Percentiles rank a stretch among this genome's conserved stretches.
phyloP scores from a whole-genome alignment of 1,284 basidiomycete genomes.

The Austroboletus niveus region DNA sequence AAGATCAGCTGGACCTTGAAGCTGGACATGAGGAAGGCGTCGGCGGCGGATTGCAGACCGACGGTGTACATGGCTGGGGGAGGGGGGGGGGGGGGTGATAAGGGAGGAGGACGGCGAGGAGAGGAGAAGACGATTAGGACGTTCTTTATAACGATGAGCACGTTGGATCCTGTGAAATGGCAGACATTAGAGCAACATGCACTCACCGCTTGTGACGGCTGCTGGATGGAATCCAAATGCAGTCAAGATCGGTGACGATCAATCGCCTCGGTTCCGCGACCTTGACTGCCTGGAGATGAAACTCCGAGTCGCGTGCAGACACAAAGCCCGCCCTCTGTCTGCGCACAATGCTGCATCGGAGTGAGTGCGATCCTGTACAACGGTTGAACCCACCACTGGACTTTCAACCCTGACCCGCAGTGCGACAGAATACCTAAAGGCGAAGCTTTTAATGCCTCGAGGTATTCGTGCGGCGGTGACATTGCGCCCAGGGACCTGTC shows the following conservation, averaged over 20 bases:
- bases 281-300: constrained; percentile 10
- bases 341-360: constrained; percentile 11
- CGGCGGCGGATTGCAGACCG: constrained; percentile 57
- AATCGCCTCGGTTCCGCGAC: constrained; percentile 29
- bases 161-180: constrained; percentile 29
- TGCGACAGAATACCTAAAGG: constrained; percentile 32
- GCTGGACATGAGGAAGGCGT: constrained; percentile 55
- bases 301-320: constrained; percentile 25
- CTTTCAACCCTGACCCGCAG: constrained; percentile 35
- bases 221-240: constrained; percentile 15
- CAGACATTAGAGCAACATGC: constrained; percentile 26
- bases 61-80: constrained; percentile 45
- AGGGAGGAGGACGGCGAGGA: constrained; percentile 23
- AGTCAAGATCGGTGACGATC: constrained; percentile 21
- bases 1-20: constrained; percentile 53
- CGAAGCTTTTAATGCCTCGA: constrained; percentile 31
- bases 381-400: constrained; percentile 9
- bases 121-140: constrained; percentile 16
- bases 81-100: constrained; percentile 21
- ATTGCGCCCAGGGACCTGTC: constrained; percentile 29
- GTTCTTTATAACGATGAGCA: constrained; percentile 28
- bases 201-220: constrained; percentile 17
- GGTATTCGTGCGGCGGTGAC: constrained; percentile 32
- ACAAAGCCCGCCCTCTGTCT: constrained; percentile 9
- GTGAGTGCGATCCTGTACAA: constrained; percentile 5